Percentiles rank a stretch among this genome's conserved stretches.
Conservation (phyloP, 176 grass and related monocot species). For the Carex scoparia region DNA sequence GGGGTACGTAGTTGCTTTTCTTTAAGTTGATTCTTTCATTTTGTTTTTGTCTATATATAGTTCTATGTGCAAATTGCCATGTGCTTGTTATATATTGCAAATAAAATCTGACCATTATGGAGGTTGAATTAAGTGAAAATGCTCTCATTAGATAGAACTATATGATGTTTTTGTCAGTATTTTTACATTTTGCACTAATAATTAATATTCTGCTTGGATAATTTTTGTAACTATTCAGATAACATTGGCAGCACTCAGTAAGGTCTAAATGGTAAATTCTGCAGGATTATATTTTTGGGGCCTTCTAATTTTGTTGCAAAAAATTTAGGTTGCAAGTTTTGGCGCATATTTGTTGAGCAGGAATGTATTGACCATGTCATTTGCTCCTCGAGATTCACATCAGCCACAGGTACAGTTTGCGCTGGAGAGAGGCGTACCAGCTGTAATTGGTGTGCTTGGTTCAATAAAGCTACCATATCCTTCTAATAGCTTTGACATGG, state of each 20-base stretch:
- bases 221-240: background rate
- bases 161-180: background rate
- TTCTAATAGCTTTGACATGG: constrained; percentile 72
- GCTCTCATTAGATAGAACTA: background rate
- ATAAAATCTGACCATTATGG: background rate
- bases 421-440: constrained; percentile 80
- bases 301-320: constrained; percentile 21
- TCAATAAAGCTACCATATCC: constrained; percentile 69
- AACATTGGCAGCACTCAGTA: background rate
- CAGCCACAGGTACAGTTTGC: constrained; percentile 90
- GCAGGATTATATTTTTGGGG: background rate
- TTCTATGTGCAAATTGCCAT: background rate
- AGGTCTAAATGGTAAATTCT: background rate
- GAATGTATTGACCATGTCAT: constrained; percentile 78
- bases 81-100: background rate
- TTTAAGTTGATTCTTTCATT: background rate
- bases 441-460: constrained; percentile 75
- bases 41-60: background rate
- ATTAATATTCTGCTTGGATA: background rate
- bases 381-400: constrained; percentile 79
- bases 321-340: constrained; percentile 75
- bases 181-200: background rate
- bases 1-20: constrained; percentile 45
- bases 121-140: background rate
- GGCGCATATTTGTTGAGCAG: constrained; percentile 74